Percentiles rank a stretch among this genome's conserved stretches.
Conservation (phyloP, 305 asterid genomes). For the Coffea humblotiana region DNA sequence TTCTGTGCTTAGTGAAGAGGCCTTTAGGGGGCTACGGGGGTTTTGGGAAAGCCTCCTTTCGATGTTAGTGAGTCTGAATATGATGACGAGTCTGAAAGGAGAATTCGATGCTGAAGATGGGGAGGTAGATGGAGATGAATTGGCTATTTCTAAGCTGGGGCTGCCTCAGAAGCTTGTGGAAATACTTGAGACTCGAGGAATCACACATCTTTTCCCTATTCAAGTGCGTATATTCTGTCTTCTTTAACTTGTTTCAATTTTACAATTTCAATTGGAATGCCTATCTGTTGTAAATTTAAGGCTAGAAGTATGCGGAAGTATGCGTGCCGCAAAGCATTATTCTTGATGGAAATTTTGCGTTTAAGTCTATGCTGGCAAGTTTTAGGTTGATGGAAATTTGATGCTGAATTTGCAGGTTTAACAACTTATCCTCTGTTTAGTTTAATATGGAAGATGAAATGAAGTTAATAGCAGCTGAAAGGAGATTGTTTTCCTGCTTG, state of each 20-base stretch:
- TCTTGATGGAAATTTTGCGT: background rate
- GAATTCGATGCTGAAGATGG: conserved; percentile 28
- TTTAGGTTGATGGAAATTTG: background rate
- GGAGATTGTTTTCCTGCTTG: background rate
- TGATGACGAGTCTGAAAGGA: conserved; percentile 38
- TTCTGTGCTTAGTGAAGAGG: conserved; percentile 74
- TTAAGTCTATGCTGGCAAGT: background rate
- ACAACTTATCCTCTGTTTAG: background rate
- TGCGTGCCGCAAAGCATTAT: background rate
- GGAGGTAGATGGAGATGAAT: conserved; percentile 42
- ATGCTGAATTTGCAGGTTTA: background rate
- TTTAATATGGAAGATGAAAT: background rate
- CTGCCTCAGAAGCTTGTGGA: conserved; percentile 49
- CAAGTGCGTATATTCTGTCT: conserved; percentile 41
- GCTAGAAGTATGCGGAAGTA: background rate
- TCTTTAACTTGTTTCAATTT: background rate
- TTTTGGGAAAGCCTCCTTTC: conserved; percentile 43
- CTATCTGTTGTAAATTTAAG: too few relatives aligned
- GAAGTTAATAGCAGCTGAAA: background rate
- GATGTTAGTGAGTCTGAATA: conserved; percentile 49
- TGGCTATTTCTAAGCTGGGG: conserved; percentile 46
- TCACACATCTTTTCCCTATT: conserved; percentile 80
- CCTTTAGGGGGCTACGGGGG: conserved; percentile 69
- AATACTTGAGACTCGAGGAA: conserved; percentile 67
- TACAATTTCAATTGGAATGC: background rate